Percentiles rank a stretch among this genome's conserved stretches.
phyloP scores from a whole-genome alignment of 73 alveolate species.

The Blepharisma stoltei region DNA sequence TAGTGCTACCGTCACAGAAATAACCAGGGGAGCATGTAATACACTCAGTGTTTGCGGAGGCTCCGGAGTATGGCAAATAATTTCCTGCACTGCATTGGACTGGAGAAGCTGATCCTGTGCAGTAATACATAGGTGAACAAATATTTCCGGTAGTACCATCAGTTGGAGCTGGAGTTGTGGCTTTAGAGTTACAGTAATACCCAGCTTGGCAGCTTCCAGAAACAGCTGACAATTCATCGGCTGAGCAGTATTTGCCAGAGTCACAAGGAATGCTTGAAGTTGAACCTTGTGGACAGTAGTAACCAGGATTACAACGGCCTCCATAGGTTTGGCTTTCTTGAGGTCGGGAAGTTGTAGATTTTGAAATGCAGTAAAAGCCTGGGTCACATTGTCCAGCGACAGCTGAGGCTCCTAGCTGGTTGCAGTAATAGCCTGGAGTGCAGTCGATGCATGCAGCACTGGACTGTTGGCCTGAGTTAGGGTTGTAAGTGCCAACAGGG shows the following conservation, averaged over 20 bases:
- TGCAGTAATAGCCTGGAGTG: conserved; percentile 70
- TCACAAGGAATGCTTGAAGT: conserved; percentile 41
- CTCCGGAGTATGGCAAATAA: conserved; percentile 38
- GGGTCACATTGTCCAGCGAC: conserved; percentile 39
- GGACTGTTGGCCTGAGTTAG: conserved; percentile 50
- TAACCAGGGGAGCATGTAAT: conserved; percentile 59
- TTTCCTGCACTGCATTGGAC: conserved; percentile 43
- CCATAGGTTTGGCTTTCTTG: conserved; percentile 3
- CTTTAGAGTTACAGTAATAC: conserved; percentile 50
- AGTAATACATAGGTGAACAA: conserved; percentile 48
- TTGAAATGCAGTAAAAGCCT: conserved; percentile 28
- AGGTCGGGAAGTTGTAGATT: conserved; percentile 33
- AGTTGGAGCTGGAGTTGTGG: conserved; percentile 40
- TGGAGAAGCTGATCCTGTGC: conserved; percentile 29
- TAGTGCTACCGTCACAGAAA: conserved; percentile 40
- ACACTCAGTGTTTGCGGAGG: conserved; percentile 27
- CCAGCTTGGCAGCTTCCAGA: conserved; percentile 57
- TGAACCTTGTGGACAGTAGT: conserved; percentile 54
- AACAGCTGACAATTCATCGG: conserved; percentile 34
- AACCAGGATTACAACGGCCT: conserved; percentile 34
- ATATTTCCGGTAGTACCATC: conserved; percentile 35
- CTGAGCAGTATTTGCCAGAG: conserved; percentile 58
- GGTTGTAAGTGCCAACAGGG: conserved; percentile 77
- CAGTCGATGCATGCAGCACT: conserved; percentile 60
- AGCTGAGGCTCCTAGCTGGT: conserved; percentile 40